Evolutionary conservation across 306 rosid species (phyloP), one percentile per base, ranked within the genome.

Genomic region (Malus sieversii): DNA sequence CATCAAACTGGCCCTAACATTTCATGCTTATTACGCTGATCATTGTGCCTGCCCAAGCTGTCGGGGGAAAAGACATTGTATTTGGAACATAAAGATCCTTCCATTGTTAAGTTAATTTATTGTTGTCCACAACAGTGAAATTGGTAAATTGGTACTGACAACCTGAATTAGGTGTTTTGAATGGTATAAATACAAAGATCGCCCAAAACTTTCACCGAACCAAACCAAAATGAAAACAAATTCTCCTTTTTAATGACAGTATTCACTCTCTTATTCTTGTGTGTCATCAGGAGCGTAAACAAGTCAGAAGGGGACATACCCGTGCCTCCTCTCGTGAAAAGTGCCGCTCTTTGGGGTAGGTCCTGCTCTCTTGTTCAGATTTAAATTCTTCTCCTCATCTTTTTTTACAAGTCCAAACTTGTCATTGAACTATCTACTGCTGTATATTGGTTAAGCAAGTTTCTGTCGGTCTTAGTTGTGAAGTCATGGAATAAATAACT

Each of bases 261-360:
- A 8, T 68, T 85, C 73, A 73, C 29, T 70, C 72, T 71, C 52
- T 57, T 59, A 51, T 51, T 51, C 66, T 73, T 33, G 0, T 65
- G n/a, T 53, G 22, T 32, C 42, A 9, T 42, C 89, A 96, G 99
- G 92, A 96, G 88, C 77, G 68, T 92, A 75, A 96, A 75, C 78
- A 96, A 90, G 91, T 89, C 97, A 57, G 96, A 92, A 75, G 85
- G 88, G 58, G 98, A 92, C 82, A 75, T 96, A 82, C 98, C 97
- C 4, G 92, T 96, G 73, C 99, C 99, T 73, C 98, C 99, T 57
- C 98, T 92, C 79, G 30, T 96, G 70, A 65, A 86, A 84, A 92
- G 98, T 84, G 99, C 99, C 8, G 80, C 73, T 84, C 86, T 85
- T 81, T 84, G 87, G 85, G 81, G 89, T 86, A 78, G 70, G 77